phyloP scores from a whole-genome alignment of 1,139 yeast species.

The Yamadazyma dushanensis region DNA sequence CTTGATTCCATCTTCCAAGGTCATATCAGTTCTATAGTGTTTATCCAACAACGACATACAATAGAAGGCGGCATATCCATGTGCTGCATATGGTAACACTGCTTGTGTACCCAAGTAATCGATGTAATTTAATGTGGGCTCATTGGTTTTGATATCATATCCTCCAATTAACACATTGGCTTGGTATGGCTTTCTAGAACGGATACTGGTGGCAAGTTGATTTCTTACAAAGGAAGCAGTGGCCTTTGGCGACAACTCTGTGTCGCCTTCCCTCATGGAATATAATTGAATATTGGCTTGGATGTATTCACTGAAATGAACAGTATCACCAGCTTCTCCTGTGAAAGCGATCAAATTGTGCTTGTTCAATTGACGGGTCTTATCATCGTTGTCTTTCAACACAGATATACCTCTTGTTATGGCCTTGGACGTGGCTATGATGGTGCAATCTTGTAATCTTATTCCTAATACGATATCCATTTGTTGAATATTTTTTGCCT shows the following conservation, averaged over 20 bases:
- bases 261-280: constrained; percentile 77
- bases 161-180: constrained; percentile 90
- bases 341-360: constrained; percentile 86
- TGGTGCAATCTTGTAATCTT: constrained; percentile 74
- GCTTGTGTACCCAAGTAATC: constrained; percentile 94
- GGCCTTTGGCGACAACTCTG: constrained; percentile 79
- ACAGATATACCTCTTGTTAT: constrained; percentile 92
- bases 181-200: constrained; percentile 92
- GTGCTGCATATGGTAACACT: constrained; percentile 80
- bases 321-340: constrained; percentile 97
- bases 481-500: constrained; percentile 4
- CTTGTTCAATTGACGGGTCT: constrained; percentile 74
- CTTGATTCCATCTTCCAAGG: constrained; percentile 74
- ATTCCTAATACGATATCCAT: constrained; percentile 94
- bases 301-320: constrained; percentile 92
- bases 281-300: constrained; percentile 91
- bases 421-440: constrained; percentile 91
- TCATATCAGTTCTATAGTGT: constrained; percentile 80
- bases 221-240: constrained; percentile 87
- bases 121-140: constrained; percentile 81
- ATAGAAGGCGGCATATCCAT: constrained; percentile 93
- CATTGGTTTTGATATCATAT: constrained; percentile 59
- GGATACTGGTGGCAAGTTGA: constrained; percentile 80
- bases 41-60: constrained; percentile 87
- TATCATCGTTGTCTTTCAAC: constrained; percentile 82